Evolutionary conservation across 805 yeast species (phyloP), one percentile per base, ranked within the genome.

Genomic region (Kodamaea fukazawae): DNA sequence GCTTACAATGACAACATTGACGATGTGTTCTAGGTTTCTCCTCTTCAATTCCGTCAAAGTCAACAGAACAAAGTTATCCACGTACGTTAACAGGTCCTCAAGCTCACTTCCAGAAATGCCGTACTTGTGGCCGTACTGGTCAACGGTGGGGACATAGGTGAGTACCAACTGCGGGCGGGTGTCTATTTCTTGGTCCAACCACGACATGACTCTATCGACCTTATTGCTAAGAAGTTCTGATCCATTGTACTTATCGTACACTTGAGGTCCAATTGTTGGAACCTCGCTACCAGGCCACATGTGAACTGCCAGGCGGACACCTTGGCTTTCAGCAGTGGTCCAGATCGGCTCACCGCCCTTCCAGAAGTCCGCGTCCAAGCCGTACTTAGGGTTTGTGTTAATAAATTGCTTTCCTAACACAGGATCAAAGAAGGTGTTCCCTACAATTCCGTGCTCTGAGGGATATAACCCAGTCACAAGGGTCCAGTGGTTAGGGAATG

Each of bases 201-300:
- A 84, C 9, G 64, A 65, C 42, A 81, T 52, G 0, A 90, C 66
- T 26, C 83, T 60, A n/a, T 70, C 70, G 0, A 71, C 66, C 56
- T 89, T 90, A 2, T 63, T 53, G 2, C 75, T 66, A 11, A 86
- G 61, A 0, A 71, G 48, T 59, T 86, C 95, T 2, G 78, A 61
- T 4, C 78, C 79, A 52, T 87, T 79, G 62, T 75, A 90, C 39
- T 63, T 61, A 48, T 83, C 93, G 25, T 78, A 77, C 34, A 72
- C 74, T 41, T 73, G 55, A 15, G 71, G 73, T 4, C 40, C 76
- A 5, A 62, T 63, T 54, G 75, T 78, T 17, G 74, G 72, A 6
- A 81, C 95, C 50, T 88, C 96, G 43, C 89, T 79, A 1, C 96
- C 96, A 0, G 96, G 96, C 95, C 95, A 90, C 96, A 88, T 89